A percentile compares a stretch with the other conserved stretches of the same genome.
These are phyloP conservation scores for Malus hybrid DNA, from an alignment of 331 rosid genomes.

Conservation along the genomic window DNA sequence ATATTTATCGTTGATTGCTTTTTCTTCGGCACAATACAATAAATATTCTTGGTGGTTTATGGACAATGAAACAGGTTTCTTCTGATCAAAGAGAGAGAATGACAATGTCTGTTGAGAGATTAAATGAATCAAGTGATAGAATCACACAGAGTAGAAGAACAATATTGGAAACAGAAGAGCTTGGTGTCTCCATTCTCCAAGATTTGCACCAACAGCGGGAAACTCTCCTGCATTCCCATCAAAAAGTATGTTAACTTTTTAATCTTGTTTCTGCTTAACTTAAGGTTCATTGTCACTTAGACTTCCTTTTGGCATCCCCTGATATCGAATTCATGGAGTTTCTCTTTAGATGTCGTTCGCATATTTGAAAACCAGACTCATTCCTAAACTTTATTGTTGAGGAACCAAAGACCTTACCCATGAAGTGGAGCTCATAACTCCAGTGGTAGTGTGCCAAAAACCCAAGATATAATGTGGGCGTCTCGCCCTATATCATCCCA, in stretches of 20 bases:
- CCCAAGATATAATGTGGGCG: not conserved
- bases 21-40: not conserved
- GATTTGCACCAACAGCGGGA: slow-evolving; percentile 96
- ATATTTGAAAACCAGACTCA: not conserved
- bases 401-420: not conserved
- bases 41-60: slow-evolving; percentile 1
- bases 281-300: not conserved
- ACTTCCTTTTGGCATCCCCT: not conserved
- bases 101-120: slow-evolving; percentile 84
- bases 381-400: not conserved
- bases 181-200: slow-evolving; percentile 85
- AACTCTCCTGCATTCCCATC: slow-evolving; percentile 82
- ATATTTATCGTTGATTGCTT: not conserved
- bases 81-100: slow-evolving; percentile 80
- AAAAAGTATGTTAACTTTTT: slow-evolving; percentile 40
- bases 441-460: not conserved
- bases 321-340: not conserved
- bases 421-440: not conserved
- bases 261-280: not conserved
- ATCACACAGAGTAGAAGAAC: slow-evolving; percentile 84
- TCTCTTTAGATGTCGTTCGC: not conserved
- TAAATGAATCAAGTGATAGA: slow-evolving; percentile 68
- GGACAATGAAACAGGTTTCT: slow-evolving; percentile 55
- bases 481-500: too few relatives aligned
- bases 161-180: slow-evolving; percentile 77